These are phyloP conservation scores for Oryza punctata DNA, from an alignment of 176 grass and related monocot species.

Conservation along the genomic window DNA sequence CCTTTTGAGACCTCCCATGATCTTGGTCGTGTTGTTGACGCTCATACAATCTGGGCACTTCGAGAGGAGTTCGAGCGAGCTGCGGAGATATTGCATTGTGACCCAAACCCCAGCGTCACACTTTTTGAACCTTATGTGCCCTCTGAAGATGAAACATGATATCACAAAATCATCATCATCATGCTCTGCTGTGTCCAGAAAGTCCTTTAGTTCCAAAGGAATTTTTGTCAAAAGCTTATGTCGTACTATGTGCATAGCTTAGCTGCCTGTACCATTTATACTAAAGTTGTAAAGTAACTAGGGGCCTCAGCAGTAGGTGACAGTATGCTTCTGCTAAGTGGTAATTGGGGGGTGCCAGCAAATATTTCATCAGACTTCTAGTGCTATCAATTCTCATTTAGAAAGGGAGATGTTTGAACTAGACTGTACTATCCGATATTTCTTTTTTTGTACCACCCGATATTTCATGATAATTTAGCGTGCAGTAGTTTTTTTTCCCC, in stretches of 20 bases:
- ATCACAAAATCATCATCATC: background rate
- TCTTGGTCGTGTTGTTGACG: slow-evolving; percentile 90
- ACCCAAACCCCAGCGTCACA: slow-evolving; percentile 57
- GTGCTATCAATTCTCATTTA: background rate
- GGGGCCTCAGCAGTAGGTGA: background rate
- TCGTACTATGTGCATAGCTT: slow-evolving; percentile 41
- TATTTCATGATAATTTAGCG: background rate
- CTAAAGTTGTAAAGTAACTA: slow-evolving; percentile 37
- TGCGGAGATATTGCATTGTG: slow-evolving; percentile 79
- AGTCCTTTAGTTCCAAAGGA: background rate
- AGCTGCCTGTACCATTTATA: slow-evolving; percentile 47
- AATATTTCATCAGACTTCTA: background rate
- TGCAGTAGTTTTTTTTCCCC: background rate
- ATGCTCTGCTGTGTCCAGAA: background rate
- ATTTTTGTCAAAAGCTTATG: background rate
- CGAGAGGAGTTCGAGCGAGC: slow-evolving; percentile 95
- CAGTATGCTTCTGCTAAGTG: background rate
- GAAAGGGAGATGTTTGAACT: background rate
- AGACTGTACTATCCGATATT: background rate
- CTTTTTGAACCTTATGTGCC: slow-evolving; percentile 77
- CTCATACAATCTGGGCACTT: slow-evolving; percentile 80
- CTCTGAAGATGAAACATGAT: slow-evolving; percentile 28
- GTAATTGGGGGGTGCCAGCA: background rate
- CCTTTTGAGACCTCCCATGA: slow-evolving; percentile 90
- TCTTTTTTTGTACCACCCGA: background rate